phyloP scores from a whole-genome alignment of 768 basidiomycete genomes.

The Leccinellum albellum region DNA sequence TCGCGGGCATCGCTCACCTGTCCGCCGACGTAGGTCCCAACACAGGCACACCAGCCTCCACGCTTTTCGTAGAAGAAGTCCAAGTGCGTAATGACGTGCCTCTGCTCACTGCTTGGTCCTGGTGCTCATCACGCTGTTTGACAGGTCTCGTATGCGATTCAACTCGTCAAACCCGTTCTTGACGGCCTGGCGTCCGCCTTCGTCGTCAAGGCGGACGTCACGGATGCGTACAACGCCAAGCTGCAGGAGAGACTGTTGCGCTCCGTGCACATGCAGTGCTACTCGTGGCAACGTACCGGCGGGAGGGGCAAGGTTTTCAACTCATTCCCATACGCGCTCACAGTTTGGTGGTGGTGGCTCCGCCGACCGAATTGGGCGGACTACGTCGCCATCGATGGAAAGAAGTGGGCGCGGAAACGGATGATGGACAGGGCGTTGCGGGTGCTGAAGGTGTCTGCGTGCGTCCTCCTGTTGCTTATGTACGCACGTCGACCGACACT shows the following conservation, averaged over 20 bases:
- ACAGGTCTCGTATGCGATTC: conserved; percentile 28
- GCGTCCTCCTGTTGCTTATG: conserved; percentile 2
- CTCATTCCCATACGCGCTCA: conserved; percentile 38
- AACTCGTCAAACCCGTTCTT: conserved; percentile 30
- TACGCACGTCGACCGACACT: conserved; percentile 7
- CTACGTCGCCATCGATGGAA: conserved; percentile 35
- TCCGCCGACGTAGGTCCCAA: conserved; percentile 22
- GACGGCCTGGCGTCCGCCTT: conserved; percentile 21
- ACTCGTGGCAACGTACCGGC: conserved; percentile 40
- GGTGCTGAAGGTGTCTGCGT: conserved; percentile 1
- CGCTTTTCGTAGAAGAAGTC: conserved; percentile 26
- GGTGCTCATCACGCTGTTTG: neutral
- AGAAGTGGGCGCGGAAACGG: conserved; percentile 31
- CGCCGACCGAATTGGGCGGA: conserved; percentile 34
- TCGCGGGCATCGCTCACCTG: neutral
- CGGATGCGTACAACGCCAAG: conserved; percentile 26
- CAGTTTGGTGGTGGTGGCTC: conserved; percentile 35
- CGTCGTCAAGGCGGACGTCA: conserved; percentile 19
- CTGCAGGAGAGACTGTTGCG: conserved; percentile 17
- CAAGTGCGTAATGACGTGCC: conserved; percentile 18
- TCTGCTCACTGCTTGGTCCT: neutral
- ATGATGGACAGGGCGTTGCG: neutral
- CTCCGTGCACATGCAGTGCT: conserved; percentile 28
- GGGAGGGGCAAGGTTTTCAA: conserved; percentile 35
- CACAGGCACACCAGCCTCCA: conserved; percentile 23